Evolutionary conservation across 768 basidiomycete genomes (phyloP).

Genomic region (Phallus indusiatus): DNA sequence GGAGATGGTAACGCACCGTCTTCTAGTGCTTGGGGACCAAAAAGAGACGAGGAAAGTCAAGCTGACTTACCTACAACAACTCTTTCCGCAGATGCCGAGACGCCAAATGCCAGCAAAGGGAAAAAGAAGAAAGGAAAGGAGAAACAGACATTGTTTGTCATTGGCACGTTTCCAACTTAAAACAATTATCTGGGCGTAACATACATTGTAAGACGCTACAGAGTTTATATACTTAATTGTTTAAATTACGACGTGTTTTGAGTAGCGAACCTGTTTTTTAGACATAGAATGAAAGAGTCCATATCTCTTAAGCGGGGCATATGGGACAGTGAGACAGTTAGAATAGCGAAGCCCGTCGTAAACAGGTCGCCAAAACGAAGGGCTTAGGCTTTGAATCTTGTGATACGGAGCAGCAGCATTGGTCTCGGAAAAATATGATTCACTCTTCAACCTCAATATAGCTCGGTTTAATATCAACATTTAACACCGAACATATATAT

Average conservation of each 20-base stretch:
- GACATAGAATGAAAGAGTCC: too few relatives aligned
- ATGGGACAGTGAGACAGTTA: too few relatives aligned
- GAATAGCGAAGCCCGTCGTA: too few relatives aligned
- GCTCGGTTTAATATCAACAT: too few relatives aligned
- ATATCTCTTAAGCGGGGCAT: too few relatives aligned
- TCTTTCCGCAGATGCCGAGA: slow-evolving; percentile 11
- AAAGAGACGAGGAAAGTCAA: slow-evolving; percentile 10
- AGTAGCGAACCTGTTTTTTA: background rate
- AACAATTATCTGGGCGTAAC: background rate
- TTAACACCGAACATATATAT: too few relatives aligned
- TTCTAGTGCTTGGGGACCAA: slow-evolving; percentile 32
- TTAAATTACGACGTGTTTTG: background rate
- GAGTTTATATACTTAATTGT: background rate
- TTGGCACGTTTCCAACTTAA: slow-evolving; percentile 40
- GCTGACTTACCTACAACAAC: slow-evolving; percentile 6
- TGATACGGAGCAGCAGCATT: too few relatives aligned
- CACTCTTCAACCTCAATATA: too few relatives aligned
- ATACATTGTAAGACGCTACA: too few relatives aligned
- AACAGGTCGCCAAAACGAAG: too few relatives aligned
- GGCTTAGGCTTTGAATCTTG: too few relatives aligned
- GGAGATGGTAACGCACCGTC: slow-evolving; percentile 33
- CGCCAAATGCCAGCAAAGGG: slow-evolving; percentile 28
- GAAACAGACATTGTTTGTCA: slow-evolving; percentile 75
- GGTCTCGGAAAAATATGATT: too few relatives aligned
- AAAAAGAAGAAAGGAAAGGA: slow-evolving; percentile 77